Conservation (phyloP, 352 stramenopile genomes). For the Pythium monospermum region DNA sequence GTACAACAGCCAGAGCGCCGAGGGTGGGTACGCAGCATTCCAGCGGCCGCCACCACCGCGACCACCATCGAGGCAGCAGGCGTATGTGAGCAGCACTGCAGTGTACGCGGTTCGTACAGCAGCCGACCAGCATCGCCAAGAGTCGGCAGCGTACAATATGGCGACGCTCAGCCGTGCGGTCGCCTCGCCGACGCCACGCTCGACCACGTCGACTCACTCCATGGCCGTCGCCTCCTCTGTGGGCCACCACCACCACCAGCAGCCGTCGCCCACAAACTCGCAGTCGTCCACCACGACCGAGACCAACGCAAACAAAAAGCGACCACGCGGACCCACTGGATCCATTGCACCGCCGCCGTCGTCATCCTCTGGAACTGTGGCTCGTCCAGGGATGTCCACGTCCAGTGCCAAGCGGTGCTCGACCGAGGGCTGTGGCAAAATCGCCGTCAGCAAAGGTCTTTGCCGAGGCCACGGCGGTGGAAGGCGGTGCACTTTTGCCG, state of each 20-base stretch:
- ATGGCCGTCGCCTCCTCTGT: not conserved
- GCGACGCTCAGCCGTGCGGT: constrained; percentile 4
- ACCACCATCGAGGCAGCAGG: too few species aligned
- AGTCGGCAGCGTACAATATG: constrained; percentile 15
- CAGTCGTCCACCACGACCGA: not conserved
- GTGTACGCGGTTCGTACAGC: too few species aligned
- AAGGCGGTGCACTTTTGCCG: constrained; percentile 50
- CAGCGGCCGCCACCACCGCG: not conserved
- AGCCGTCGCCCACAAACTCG: constrained; percentile 12
- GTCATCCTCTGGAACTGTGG: too few species aligned
- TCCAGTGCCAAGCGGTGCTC: constrained; percentile 67
- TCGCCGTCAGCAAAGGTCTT: constrained; percentile 64
- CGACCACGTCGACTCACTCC: constrained; percentile 17
- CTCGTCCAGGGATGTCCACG: constrained; percentile 24
- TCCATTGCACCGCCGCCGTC: constrained; percentile 14
- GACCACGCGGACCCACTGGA: constrained; percentile 23
- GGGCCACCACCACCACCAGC: constrained; percentile 1
- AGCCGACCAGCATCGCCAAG: not conserved
- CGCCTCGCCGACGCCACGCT: not conserved
- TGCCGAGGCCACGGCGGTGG: constrained; percentile 73
- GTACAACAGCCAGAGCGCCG: not conserved
- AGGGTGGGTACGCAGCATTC: not conserved
- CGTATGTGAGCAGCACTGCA: too few species aligned
- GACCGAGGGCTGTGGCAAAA: constrained; percentile 62
- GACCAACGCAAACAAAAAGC: constrained; percentile 31